A percentile compares a stretch with the other conserved stretches of the same genome.
phyloP scores from a whole-genome alignment of 768 basidiomycete genomes.

The Rhizopogon vinicolor region DNA sequence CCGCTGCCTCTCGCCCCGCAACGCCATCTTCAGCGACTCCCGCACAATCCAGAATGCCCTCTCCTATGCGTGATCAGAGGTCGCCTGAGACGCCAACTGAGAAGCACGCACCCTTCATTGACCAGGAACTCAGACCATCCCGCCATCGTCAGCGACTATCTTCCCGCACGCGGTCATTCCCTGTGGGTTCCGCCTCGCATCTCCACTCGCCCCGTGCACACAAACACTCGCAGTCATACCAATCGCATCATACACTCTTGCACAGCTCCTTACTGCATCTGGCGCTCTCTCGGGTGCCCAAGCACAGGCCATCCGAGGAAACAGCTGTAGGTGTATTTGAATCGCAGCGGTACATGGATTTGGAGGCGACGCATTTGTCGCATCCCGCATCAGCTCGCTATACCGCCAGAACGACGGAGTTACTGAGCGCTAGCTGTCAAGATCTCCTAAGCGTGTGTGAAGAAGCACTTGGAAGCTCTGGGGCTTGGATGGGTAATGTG shows the following conservation, averaged over 20 bases:
- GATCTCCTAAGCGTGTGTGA: constrained; percentile 44
- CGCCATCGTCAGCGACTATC: background rate
- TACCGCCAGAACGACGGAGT: constrained; percentile 35
- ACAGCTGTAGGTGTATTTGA: constrained; percentile 71
- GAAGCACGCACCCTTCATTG: background rate
- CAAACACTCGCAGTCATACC: constrained; percentile 18
- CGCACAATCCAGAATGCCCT: constrained; percentile 26
- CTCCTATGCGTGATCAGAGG: constrained; percentile 13
- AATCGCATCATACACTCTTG: constrained; percentile 28
- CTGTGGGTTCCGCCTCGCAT: constrained; percentile 6
- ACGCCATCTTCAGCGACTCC: constrained; percentile 34
- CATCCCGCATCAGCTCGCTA: constrained; percentile 44
- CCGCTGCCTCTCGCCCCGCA: constrained; percentile 28
- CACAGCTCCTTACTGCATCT: constrained; percentile 37
- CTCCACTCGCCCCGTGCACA: constrained; percentile 7
- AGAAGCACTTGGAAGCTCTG: constrained; percentile 34
- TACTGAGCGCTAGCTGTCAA: constrained; percentile 50
- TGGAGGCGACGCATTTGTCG: constrained; percentile 51
- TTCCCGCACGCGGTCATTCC: constrained; percentile 3
- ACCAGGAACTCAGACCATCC: background rate
- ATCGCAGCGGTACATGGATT: constrained; percentile 62
- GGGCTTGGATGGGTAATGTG: constrained; percentile 47
- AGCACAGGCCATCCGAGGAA: constrained; percentile 31
- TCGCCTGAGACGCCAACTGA: background rate
- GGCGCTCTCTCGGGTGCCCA: constrained; percentile 25